Percentiles rank a stretch among this genome's conserved stretches.
Conservation (phyloP, 768 basidiomycete genomes). For the Pleurotus cornucopiae region DNA sequence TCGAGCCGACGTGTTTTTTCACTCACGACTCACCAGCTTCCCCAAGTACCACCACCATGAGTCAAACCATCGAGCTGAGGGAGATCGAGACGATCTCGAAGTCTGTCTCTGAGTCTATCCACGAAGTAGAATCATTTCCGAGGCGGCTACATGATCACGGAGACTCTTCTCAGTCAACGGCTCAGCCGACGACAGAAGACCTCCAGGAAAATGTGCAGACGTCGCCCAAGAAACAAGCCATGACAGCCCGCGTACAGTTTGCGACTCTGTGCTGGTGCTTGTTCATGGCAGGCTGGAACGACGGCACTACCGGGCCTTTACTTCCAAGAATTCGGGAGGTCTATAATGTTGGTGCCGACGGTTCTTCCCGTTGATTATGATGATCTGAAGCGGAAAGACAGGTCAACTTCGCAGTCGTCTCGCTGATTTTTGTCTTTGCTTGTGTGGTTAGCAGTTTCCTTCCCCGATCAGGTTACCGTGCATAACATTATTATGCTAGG, state of each 20-base stretch:
- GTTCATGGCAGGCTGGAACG: conserved; percentile 75
- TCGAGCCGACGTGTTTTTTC: background rate
- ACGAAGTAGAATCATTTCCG: background rate
- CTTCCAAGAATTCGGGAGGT: conserved; percentile 63
- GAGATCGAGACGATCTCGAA: conserved; percentile 4
- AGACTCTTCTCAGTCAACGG: background rate
- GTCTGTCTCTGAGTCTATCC: background rate
- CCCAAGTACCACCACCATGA: background rate
- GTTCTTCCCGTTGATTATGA: conserved; percentile 20
- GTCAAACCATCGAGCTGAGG: conserved; percentile 5
- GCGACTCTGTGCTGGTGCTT: conserved; percentile 49
- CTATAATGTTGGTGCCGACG: conserved; percentile 36
- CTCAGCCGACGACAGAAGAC: background rate
- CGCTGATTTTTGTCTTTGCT: conserved; percentile 49
- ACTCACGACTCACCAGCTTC: background rate
- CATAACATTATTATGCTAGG: conserved; percentile 20
- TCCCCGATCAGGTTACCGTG: conserved; percentile 16
- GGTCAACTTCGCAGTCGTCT: conserved; percentile 52
- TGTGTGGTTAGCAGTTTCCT: conserved; percentile 30
- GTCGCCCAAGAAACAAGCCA: background rate
- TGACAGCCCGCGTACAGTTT: conserved; percentile 39
- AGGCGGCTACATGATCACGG: background rate
- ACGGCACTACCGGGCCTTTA: conserved; percentile 70
- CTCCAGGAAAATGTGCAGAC: background rate
- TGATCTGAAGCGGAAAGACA: conserved; percentile 14